A percentile compares a stretch with the other conserved stretches of the same genome.
These are phyloP conservation scores for Epithele typhae DNA, from an alignment of 768 basidiomycete species.

Conservation along the genomic window DNA sequence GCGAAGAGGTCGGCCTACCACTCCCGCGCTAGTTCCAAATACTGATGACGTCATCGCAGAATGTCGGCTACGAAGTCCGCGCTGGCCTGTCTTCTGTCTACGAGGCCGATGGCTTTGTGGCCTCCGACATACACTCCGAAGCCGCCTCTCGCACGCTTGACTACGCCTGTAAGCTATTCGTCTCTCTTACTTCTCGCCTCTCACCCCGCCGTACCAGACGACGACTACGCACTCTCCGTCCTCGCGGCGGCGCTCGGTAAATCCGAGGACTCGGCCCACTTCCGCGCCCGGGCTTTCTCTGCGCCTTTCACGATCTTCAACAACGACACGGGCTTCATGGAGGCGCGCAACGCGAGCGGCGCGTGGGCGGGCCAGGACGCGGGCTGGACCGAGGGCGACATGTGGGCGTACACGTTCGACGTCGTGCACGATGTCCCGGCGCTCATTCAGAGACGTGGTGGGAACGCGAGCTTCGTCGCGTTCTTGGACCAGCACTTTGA, in stretches of 20 bases:
- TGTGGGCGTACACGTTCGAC: conserved; percentile 76
- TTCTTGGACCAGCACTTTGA: conserved; percentile 59
- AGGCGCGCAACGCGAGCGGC: conserved; percentile 65
- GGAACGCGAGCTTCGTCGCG: conserved; percentile 56
- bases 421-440: conserved; percentile 68
- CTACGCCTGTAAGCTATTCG: conserved; percentile 55
- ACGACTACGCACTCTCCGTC: conserved; percentile 69
- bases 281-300: conserved; percentile 51
- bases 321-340: conserved; percentile 71
- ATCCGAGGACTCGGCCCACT: conserved; percentile 42
- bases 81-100: conserved; percentile 75
- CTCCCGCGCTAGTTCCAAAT: background rate
- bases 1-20: conserved; percentile 61
- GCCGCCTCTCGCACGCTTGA: conserved; percentile 74
- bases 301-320: conserved; percentile 69
- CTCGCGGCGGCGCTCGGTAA: conserved; percentile 55
- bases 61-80: conserved; percentile 76
- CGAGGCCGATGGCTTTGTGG: conserved; percentile 67
- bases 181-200: background rate
- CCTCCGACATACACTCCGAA: conserved; percentile 74
- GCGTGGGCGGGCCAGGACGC: conserved; percentile 62
- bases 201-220: conserved; percentile 41
- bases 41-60: conserved; percentile 35
- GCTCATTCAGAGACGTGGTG: conserved; percentile 61
- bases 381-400: conserved; percentile 84